Evolutionary conservation across 139 green algal genomes (phyloP).

Genomic region (Closterium sp.): DNA sequence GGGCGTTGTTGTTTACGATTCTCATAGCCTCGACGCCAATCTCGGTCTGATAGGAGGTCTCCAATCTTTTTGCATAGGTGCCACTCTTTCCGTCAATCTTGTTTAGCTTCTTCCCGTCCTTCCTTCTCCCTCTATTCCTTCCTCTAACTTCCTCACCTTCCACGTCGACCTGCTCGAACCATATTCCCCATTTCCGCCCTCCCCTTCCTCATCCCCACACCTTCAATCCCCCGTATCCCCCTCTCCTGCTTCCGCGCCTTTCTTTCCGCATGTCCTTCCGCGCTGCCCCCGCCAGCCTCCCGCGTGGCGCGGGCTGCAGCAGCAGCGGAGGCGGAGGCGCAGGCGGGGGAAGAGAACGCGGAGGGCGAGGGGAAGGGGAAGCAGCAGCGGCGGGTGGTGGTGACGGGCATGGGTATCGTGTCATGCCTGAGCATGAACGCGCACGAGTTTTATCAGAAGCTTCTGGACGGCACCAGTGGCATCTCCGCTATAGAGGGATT

Average conservation of each 20-base stretch:
- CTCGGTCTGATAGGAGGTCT: neutral
- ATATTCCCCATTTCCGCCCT: neutral
- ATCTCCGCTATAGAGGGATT: slow-evolving; percentile 85
- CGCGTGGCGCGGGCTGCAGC: neutral
- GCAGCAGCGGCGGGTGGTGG: slow-evolving; percentile 51
- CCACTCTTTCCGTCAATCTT: neutral
- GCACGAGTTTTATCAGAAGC: slow-evolving; percentile 83
- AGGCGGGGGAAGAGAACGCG: neutral
- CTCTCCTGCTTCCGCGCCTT: neutral
- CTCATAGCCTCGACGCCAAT: too few relatives aligned
- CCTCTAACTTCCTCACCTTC: neutral
- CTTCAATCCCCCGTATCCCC: too few relatives aligned
- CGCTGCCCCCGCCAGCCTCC: neutral
- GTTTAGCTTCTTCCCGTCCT: neutral
- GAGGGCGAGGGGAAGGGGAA: neutral
- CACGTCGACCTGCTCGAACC: neutral
- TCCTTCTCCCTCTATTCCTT: neutral
- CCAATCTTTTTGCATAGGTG: neutral
- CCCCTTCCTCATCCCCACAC: neutral
- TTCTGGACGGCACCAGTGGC: slow-evolving; percentile 86
- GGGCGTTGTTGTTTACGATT: neutral
- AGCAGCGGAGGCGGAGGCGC: neutral
- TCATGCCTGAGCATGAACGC: slow-evolving; percentile 57
- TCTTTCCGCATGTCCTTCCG: neutral
- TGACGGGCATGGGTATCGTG: slow-evolving; percentile 61